Conservation (phyloP, 257 asterid genomes). For the Solanum gandarillasii region DNA sequence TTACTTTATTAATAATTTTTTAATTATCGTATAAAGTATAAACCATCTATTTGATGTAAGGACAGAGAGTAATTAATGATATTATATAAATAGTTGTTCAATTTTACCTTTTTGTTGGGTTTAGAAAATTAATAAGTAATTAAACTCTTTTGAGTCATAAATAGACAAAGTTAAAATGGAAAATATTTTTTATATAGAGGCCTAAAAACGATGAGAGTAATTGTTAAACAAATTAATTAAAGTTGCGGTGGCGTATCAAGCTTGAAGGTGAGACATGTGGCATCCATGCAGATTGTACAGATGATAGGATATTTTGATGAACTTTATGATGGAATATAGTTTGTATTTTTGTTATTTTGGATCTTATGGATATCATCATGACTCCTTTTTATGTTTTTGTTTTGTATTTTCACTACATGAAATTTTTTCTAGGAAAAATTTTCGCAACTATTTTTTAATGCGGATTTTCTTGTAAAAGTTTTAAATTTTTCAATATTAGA, state of each 20-base stretch:
- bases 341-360: neutral
- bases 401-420: neutral
- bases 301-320: neutral
- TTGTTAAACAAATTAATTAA: neutral
- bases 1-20: no score
- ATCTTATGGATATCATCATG: neutral
- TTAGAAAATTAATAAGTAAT: neutral
- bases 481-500: no score
- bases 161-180: no score
- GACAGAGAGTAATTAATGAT: neutral
- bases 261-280: neutral
- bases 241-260: conserved; percentile 2
- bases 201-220: neutral
- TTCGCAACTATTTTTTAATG: no score
- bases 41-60: no score
- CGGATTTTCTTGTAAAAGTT: no score
- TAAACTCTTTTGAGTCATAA: neutral
- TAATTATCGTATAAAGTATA: neutral
- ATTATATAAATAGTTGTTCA: neutral
- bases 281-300: conserved; percentile 17
- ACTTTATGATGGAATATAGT: neutral
- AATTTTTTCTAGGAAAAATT: no score
- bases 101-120: neutral
- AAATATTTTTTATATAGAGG: neutral
- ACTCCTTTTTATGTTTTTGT: neutral